phyloP scores from a whole-genome alignment of 148 eudicot genomes.

The Hydrangea macrophylla region DNA sequence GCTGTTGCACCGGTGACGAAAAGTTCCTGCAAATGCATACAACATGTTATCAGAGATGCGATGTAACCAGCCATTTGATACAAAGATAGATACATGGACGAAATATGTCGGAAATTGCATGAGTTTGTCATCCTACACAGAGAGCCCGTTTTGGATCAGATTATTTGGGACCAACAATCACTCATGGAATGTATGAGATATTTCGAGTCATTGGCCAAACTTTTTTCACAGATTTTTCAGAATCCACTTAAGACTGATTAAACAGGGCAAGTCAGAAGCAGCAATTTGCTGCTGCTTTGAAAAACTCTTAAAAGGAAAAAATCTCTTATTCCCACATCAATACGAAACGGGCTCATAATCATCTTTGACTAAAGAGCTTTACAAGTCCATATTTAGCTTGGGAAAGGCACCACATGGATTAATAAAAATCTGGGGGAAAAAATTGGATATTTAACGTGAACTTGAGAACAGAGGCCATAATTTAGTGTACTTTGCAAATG shows the following conservation, averaged over 20 bases:
- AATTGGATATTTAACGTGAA: neutral
- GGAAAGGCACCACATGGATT: no score
- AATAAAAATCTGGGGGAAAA: neutral
- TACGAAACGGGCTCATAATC: no score
- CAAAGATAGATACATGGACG: neutral
- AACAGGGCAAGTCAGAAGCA: neutral
- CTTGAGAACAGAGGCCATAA: neutral
- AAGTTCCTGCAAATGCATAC: slow-evolving; percentile 56
- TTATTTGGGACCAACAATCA: no score
- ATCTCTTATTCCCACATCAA: no score
- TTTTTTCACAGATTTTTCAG: no score
- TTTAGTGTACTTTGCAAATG: neutral
- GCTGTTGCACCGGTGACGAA: slow-evolving; percentile 67
- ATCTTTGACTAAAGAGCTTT: neutral
- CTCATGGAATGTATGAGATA: no score
- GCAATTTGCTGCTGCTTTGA: neutral
- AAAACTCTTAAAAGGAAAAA: no score
- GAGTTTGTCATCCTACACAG: no score
- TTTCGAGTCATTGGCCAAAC: no score
- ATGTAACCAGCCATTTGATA: neutral
- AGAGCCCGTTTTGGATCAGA: no score
- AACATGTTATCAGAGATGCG: neutral
- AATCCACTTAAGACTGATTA: no score
- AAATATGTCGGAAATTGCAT: no score
- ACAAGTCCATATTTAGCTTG: neutral